Base-by-base conservation (phyloP, 2,329 filamentous ascomycete species). In the Madurella fahalii region DNA sequence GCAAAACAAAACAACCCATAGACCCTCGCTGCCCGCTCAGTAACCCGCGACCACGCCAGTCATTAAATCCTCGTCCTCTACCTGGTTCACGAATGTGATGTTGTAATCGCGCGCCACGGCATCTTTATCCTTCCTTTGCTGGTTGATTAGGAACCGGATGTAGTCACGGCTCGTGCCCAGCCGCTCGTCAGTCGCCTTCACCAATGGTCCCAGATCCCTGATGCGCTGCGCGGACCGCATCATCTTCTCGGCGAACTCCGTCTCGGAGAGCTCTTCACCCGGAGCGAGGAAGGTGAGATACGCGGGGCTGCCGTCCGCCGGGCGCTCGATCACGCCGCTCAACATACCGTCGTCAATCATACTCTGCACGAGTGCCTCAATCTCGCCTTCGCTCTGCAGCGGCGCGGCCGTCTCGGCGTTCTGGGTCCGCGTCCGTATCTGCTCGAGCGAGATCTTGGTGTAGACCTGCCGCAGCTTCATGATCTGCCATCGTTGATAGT, bases 401-500 rank as follows among this genome's bases (percentile, higher is more conserved):
- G 64, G 61, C 32, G 65, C 64, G 15, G 77, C 80, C 1, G 79
- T 84, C 64, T 78, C 75, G 37, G 78, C 82, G 60, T 76, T 82
- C 48, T 74, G 72, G 0, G 83, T 85, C 41, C 71, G 68, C 20
- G 69, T 62, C 41, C 77, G 75, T 17, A 86, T 68, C 62, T 83
- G 77, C 16, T 75, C 63, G 32, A 86, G 73, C 15, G 79, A 77
- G 34, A 85, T 73, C 58, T 81, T 80, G 50, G 72, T 74, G 67
- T 93, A 96, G 3, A 89, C 84, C 50, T 82, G 80, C 43, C 85
- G 84, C 25, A 97, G 77, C 56, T 84, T 84, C 34, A 86, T 76
- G 54, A 97, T 82, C 56, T 88, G 85, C 74, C 87, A 90, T 63
- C 85, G 84, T 62, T 88, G 84, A 66, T 92, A 89, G 9, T 87